Base-by-base conservation (phyloP, 78 protist genomes). In the Dictyostelium purpureum region DNA sequence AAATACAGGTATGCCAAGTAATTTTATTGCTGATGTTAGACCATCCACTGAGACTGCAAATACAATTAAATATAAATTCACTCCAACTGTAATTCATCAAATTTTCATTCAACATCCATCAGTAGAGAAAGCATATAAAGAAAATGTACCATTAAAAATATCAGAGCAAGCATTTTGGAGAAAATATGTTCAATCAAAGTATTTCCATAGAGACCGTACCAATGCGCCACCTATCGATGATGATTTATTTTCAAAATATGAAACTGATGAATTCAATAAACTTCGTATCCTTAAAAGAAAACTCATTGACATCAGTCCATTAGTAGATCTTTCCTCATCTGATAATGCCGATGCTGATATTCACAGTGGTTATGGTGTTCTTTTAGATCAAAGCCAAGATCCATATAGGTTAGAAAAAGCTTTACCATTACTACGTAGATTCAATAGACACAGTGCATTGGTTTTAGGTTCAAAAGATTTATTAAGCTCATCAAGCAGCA, bases 91-190 rank as follows among this genome's bases (percentile, higher is more conserved):
- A 4, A 85, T 85, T 14, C 54, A 85, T 33, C 92, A 85, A 28
- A 85, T 85, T 18, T 85, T 85, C 63, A 85, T 85, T 47, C 92
- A 85, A 52, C 70, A 85, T 45, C 92, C 92, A 70, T 70, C 92
- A 2, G 92, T 85, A 3, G 92, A 85, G 26, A 47, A 77, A 28
- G 92, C 92, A 21, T 85, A 85, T 52, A 70, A 61, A 21, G 92
- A 51, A 52, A 85, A 85, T 33, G 92, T 85, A 21, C 92, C 92
- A 3, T 21, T 31, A 6, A 85, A 85, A n/a, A 52, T 73, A 18
- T 43, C 76, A 4, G 92, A 85, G 35, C 54, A 85, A 45, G 79
- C 71, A 3, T 85, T 85, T 57, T 85, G 92, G 92, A 85, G 61
- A n/a, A 85, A 85, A 59, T 85, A 85, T 38, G 74, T 85, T 33